Evolutionary conservation across 768 basidiomycete species (phyloP).

Genomic region (Amanita molliuscula): DNA sequence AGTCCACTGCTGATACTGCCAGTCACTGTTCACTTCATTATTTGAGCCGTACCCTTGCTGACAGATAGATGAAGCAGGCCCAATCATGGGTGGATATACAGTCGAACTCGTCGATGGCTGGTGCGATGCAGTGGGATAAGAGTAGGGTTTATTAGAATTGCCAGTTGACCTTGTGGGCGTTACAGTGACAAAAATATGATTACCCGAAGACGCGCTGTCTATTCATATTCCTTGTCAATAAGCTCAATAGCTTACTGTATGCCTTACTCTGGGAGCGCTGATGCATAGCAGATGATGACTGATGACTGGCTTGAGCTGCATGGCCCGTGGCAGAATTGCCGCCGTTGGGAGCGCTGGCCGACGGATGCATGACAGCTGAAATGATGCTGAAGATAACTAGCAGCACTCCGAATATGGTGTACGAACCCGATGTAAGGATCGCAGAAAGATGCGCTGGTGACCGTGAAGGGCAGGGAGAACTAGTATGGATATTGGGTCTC

Average conservation of each 20-base stretch:
- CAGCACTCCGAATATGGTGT: background rate
- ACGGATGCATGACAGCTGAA: background rate
- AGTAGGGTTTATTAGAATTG: conserved; percentile 4
- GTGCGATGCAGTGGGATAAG: conserved; percentile 1
- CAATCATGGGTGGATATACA: conserved; percentile 37
- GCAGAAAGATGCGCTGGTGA: background rate
- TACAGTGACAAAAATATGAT: conserved; percentile 1
- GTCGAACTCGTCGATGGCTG: conserved; percentile 13
- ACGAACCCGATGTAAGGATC: background rate
- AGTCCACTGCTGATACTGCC: conserved; percentile 33
- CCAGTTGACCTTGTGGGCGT: background rate
- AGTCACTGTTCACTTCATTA: conserved; percentile 15
- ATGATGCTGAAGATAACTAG: background rate
- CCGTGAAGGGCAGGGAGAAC: background rate
- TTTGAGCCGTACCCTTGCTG: conserved; percentile 29
- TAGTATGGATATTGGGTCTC: background rate
- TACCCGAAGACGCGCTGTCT: background rate
- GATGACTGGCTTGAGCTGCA: background rate
- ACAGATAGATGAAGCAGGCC: conserved; percentile 43
- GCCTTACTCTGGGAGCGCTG: background rate
- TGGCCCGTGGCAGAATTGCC: background rate
- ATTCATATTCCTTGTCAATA: background rate
- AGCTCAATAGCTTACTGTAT: background rate
- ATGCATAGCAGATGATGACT: background rate
- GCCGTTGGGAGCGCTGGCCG: background rate